Conservation (phyloP, 192 early-diverging fungal species). For the Lobosporangium transversale region DNA sequence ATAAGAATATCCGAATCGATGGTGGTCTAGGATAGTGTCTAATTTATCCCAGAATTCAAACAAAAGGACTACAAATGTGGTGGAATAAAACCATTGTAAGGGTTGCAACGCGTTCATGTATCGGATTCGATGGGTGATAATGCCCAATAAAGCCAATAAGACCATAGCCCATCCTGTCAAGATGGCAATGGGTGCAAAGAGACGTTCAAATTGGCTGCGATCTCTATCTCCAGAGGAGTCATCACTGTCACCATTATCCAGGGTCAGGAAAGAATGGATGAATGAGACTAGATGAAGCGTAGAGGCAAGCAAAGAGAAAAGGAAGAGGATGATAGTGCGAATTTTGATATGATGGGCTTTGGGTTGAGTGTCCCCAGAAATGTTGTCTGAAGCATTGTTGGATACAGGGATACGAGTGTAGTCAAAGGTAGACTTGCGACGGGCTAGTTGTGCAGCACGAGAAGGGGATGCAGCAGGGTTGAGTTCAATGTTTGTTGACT, state of each 20-base stretch:
- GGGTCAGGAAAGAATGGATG: conserved; percentile 3
- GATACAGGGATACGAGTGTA: conserved; percentile 28
- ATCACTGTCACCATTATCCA: too few species aligned
- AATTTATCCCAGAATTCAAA: conserved; percentile 31
- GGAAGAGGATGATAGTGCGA: conserved; percentile 23
- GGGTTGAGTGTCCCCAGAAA: conserved; percentile 12
- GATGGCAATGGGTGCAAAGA: conserved; percentile 18
- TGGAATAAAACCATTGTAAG: conserved; percentile 46
- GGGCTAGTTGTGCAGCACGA: neutral
- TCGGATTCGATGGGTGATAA: conserved; percentile 34
- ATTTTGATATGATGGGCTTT: conserved; percentile 37
- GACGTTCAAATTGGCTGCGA: conserved; percentile 7
- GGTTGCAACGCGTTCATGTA: conserved; percentile 33
- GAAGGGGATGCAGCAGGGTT: conserved; percentile 9
- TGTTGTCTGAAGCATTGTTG: conserved; percentile 1
- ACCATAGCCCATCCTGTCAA: conserved; percentile 28
- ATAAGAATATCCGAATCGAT: conserved; percentile 2
- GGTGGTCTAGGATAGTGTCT: conserved; percentile 20
- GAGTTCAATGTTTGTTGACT: conserved; percentile 19
- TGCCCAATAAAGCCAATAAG: neutral
- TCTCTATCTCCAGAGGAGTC: too few species aligned
- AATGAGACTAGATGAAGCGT: conserved; percentile 12
- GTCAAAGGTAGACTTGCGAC: conserved; percentile 39
- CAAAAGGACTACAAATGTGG: conserved; percentile 8
- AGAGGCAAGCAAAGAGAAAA: conserved; percentile 28